Evolutionary conservation across 2,329 filamentous ascomycete species (phyloP).

Genomic region (Xylariaceae sp.): DNA sequence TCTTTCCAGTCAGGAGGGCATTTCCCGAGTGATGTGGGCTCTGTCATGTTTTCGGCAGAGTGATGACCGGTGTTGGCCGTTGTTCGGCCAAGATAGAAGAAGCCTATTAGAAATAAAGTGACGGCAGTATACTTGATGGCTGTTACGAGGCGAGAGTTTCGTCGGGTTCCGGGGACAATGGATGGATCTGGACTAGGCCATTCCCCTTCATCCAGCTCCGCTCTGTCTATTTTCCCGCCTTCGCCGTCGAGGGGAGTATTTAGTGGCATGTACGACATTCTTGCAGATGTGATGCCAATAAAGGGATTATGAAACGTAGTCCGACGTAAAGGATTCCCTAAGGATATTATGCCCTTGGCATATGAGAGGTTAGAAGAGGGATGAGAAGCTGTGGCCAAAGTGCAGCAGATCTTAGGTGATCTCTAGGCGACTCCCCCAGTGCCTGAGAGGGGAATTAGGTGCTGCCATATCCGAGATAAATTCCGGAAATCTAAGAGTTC

Average conservation of each 20-base stretch:
- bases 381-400: too few species aligned
- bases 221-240: background rate
- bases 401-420: too few species aligned
- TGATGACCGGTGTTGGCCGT: background rate
- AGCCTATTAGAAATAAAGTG: background rate
- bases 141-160: background rate
- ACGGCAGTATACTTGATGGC: conserved; percentile 8
- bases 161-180: background rate
- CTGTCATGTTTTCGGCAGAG: background rate
- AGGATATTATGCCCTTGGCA: too few species aligned
- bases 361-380: too few species aligned
- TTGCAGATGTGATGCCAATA: background rate
- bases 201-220: background rate
- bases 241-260: background rate
- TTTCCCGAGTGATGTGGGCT: conserved; percentile 11
- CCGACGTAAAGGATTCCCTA: too few species aligned
- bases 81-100: conserved; percentile 10
- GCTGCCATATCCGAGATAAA: too few species aligned
- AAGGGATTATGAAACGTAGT: too few species aligned
- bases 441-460: too few species aligned
- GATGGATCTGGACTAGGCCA: background rate
- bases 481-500: too few species aligned
- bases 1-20: conserved; percentile 17
- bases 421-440: too few species aligned
- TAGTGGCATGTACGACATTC: conserved; percentile 1